Percentiles rank a stretch among this genome's conserved stretches.
Evolutionary conservation across 192 early-diverging fungal species (phyloP).

Genomic region (Paraglomus brasilianum): DNA sequence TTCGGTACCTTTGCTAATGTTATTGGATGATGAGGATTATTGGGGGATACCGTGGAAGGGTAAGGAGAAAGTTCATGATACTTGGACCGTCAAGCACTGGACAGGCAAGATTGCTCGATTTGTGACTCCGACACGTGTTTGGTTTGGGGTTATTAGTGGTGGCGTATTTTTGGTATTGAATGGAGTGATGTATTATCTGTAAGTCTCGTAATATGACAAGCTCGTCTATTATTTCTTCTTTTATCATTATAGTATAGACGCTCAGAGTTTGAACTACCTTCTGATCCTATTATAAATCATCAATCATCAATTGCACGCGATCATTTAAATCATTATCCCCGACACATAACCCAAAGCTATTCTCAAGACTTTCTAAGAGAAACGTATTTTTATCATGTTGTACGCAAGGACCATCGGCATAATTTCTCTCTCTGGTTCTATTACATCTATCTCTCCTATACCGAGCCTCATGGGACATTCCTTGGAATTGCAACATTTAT

Average conservation of each 20-base stretch:
- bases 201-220: conserved; percentile 26
- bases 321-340: neutral
- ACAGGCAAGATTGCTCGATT: conserved; percentile 34
- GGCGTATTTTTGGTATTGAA: conserved; percentile 62
- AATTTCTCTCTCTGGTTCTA: conserved; percentile 99
- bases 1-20: conserved; percentile 75
- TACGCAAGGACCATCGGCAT: conserved; percentile 96
- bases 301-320: neutral
- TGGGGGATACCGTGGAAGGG: conserved; percentile 31
- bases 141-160: conserved; percentile 64
- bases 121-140: conserved; percentile 54
- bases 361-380: conserved; percentile 85
- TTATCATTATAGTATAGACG: conserved; percentile 13
- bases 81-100: conserved; percentile 14
- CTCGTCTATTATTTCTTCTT: conserved; percentile 17
- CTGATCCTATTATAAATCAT: neutral
- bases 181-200: conserved; percentile 68
- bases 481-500: conserved; percentile 76
- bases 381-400: conserved; percentile 92
- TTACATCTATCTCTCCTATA: conserved; percentile 83
- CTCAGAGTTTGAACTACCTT: neutral
- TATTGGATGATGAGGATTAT: conserved; percentile 52
- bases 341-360: conserved; percentile 51
- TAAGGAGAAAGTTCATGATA: conserved; percentile 22
- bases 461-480: conserved; percentile 44